Evolutionary conservation across 441 rosid genomes (phyloP), one percentile per base, ranked within the genome.

Genomic region (Breynia disticha): DNA sequence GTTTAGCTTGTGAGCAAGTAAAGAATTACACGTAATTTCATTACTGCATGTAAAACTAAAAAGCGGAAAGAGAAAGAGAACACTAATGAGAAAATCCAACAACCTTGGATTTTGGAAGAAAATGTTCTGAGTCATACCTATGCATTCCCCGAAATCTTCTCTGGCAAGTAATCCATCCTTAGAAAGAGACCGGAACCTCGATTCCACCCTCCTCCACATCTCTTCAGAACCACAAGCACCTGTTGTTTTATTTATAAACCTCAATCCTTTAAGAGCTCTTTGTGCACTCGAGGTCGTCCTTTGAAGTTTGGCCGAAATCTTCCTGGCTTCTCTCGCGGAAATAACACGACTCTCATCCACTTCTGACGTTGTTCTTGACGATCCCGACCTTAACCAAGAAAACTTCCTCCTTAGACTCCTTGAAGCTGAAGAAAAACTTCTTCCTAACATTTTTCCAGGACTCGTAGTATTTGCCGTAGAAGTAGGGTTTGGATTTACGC

Each of bases 101-200:
- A n/a, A n/a, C n/a, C n/a, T n/a, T n/a, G n/a, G n/a, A n/a, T n/a
- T n/a, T n/a, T n/a, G n/a, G n/a, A n/a, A n/a, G n/a, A n/a, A n/a
- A n/a, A n/a, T n/a, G n/a, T n/a, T n/a, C n/a, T n/a, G n/a, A n/a
- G 28, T 38, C 16, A 3, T 11, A 89, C 97, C 96, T 68, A 93
- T 84, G 69, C 99, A 93, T 61, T 89, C 97, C 32, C 87, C 95
- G 62, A 89, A 93, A 70, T 89, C 90, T 61, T 86, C 96, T 63
- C 93, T 65, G 0, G 81, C 77, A 17, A 89, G 90, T 61, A 93
- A 70, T 0, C 95, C 88, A 48, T 89, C 78, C 57, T 55, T 70
- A 0, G 87, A 78, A 15, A 89, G 76, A 48, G 72, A 62, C 32
- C 67, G 67, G 67, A 86, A 93, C 50, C 88, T 53, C 1, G 71